A percentile compares a stretch with the other conserved stretches of the same genome.
These are phyloP conservation scores for Solanum ossicruentum DNA, from an alignment of 257 asterid species.

Conservation along the genomic window DNA sequence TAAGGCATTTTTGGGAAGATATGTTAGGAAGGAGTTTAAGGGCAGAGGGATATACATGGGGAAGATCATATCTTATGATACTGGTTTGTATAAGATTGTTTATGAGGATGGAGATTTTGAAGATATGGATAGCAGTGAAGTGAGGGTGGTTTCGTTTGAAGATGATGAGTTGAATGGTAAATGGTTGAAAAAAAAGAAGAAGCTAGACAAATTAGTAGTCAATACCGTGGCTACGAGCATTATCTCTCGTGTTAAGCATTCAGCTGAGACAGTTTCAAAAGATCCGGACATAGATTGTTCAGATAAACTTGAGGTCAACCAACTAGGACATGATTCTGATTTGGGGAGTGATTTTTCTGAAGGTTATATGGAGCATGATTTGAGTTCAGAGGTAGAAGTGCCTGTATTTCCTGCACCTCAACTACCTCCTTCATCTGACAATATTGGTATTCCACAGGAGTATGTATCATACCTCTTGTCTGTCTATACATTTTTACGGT, in stretches of 20 bases:
- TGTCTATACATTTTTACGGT: constrained; percentile 62
- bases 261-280: background rate
- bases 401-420: constrained; percentile 53
- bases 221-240: constrained; percentile 6
- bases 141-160: constrained; percentile 30
- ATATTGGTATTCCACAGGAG: constrained; percentile 60
- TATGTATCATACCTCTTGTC: constrained; percentile 60
- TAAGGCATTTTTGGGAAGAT: constrained; percentile 42
- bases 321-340: constrained; percentile 20
- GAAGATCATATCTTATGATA: constrained; percentile 33
- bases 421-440: constrained; percentile 75
- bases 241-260: background rate
- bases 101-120: constrained; percentile 79
- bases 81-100: constrained; percentile 51
- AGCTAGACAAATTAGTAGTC: constrained; percentile 26
- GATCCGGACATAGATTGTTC: background rate
- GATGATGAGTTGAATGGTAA: constrained; percentile 36
- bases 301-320: constrained; percentile 1
- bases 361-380: constrained; percentile 24
- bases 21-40: constrained; percentile 52
- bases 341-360: constrained; percentile 38
- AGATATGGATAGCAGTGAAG: constrained; percentile 50
- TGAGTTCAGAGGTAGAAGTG: constrained; percentile 23
- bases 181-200: constrained; percentile 43
- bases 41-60: constrained; percentile 56